phyloP scores from a whole-genome alignment of 1,139 yeast species.

The Geotrichum klebahnii region DNA sequence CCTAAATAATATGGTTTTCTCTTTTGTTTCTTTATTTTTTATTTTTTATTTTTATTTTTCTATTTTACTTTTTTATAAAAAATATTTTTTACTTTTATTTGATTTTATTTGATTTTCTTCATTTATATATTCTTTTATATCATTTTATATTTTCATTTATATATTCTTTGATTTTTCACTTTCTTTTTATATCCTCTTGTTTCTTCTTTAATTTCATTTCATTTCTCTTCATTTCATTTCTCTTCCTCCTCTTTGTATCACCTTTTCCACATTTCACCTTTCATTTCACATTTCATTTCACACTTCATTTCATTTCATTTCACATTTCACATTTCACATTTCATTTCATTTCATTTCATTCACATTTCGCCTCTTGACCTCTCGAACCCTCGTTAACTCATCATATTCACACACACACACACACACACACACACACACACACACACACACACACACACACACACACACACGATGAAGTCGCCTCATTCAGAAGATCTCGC shows the following conservation, averaged over 20 bases:
- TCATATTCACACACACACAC: not conserved
- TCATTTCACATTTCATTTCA: too few relatives aligned
- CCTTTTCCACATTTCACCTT: not conserved
- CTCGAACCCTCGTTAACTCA: not conserved
- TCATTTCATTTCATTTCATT: too few relatives aligned
- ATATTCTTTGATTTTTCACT: not conserved
- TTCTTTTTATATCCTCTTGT: not conserved
- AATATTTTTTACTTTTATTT: too few relatives aligned
- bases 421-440: too few relatives aligned
- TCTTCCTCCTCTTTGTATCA: not conserved
- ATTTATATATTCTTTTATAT: too few relatives aligned
- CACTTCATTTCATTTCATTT: not conserved
- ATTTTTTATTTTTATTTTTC: too few relatives aligned
- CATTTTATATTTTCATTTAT: not conserved
- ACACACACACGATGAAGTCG: conserved; percentile 7
- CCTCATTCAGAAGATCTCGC: conserved; percentile 19
- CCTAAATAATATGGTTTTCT: too few relatives aligned
- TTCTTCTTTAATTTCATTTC: not conserved
- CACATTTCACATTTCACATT: too few relatives aligned
- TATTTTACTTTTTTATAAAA: too few relatives aligned
- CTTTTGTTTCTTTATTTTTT: too few relatives aligned
- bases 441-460: not conserved
- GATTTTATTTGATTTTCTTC: too few relatives aligned
- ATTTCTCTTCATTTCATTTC: not conserved
- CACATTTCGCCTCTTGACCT: too few relatives aligned